These are phyloP conservation scores for Candida khao-thaluensis DNA, from an alignment of 805 yeast species.

Conservation along the genomic window DNA sequence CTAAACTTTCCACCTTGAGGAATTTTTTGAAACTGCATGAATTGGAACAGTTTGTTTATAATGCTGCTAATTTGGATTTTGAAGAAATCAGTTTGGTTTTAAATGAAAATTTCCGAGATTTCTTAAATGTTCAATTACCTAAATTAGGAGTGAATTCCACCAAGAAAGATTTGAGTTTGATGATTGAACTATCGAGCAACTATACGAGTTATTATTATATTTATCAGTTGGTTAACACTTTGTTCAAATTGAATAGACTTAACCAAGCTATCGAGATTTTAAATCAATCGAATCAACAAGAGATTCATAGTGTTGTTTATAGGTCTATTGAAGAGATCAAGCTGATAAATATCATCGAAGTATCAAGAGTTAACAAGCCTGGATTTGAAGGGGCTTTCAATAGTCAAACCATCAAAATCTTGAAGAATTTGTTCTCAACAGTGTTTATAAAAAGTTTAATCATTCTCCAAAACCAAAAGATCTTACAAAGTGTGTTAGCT, in stretches of 20 bases:
- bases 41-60: constrained; percentile 54
- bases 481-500: constrained; percentile 56
- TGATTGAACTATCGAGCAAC: constrained; percentile 23
- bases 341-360: constrained; percentile 45
- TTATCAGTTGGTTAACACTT: constrained; percentile 51
- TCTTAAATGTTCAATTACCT: constrained; percentile 30
- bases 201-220: constrained; percentile 38
- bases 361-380: constrained; percentile 27
- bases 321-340: constrained; percentile 65
- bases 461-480: constrained; percentile 68
- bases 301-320: constrained; percentile 61
- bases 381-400: constrained; percentile 35
- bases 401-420: constrained; percentile 52
- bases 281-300: constrained; percentile 54
- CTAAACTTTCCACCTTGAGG: constrained; percentile 36
- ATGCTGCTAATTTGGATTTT: constrained; percentile 58
- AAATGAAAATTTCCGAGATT: constrained; percentile 29
- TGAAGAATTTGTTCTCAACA: constrained; percentile 69
- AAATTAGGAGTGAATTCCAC: constrained; percentile 16
- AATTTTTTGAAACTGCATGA: constrained; percentile 35
- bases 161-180: constrained; percentile 18
- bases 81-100: constrained; percentile 45
- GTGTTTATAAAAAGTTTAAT: constrained; percentile 63
- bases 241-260: constrained; percentile 60
- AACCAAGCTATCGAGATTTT: constrained; percentile 57